A percentile compares a stretch with the other conserved stretches of the same genome.
Conservation (phyloP, 129 eudicot species). For the Smallanthus sonchifolius region DNA sequence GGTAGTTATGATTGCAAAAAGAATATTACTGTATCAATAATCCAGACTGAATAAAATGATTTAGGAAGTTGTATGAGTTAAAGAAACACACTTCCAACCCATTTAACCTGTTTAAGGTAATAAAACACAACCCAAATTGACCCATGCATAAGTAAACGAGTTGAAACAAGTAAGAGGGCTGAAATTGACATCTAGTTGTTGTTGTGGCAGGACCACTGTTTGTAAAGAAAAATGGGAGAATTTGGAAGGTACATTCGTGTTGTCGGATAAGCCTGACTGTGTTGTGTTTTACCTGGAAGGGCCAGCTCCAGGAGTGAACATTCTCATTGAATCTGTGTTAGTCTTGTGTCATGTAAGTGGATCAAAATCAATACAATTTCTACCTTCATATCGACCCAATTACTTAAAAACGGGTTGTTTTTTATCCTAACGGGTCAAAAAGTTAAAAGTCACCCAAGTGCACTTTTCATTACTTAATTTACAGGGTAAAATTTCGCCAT, state of each 20-base stretch:
- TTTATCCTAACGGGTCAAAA: background rate
- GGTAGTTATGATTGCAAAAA: too few species aligned
- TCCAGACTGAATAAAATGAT: background rate
- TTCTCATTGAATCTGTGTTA: constrained; percentile 63
- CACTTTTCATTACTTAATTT: background rate
- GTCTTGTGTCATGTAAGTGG: constrained; percentile 37
- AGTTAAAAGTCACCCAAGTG: too few species aligned
- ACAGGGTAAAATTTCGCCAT: constrained; percentile 25
- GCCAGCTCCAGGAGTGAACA: constrained; percentile 73
- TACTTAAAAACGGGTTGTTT: background rate
- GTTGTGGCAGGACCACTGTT: constrained; percentile 45
- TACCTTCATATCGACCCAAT: too few species aligned
- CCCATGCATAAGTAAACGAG: background rate
- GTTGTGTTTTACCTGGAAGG: constrained; percentile 77
- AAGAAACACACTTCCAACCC: too few species aligned
- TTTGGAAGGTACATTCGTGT: constrained; percentile 69
- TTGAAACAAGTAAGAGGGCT: background rate
- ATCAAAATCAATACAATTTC: background rate
- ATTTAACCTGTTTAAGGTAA: too few species aligned
- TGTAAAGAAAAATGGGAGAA: constrained; percentile 59
- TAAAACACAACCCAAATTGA: background rate
- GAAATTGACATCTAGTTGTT: background rate
- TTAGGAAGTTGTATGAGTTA: background rate
- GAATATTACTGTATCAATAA: too few species aligned
- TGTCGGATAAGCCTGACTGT: constrained; percentile 52